phyloP scores from a whole-genome alignment of 352 stramenopile genomes.

The Pythium grandisporangium region DNA sequence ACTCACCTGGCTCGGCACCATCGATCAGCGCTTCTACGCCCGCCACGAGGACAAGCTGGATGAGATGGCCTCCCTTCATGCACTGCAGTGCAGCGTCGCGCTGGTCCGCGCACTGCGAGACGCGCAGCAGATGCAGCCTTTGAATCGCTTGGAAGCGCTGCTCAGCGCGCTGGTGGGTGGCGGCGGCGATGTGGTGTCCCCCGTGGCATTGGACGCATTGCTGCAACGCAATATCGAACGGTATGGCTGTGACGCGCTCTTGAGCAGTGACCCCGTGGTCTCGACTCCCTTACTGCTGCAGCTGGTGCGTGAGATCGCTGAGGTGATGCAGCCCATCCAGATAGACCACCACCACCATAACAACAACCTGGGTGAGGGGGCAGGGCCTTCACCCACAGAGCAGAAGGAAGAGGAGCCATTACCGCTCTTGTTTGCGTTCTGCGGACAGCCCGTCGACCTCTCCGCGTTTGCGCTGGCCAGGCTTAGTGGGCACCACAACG shows the following conservation, averaged over 20 bases:
- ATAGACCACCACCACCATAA: too few relatives aligned
- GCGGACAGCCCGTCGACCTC: background rate
- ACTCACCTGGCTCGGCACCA: background rate
- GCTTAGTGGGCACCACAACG: too few relatives aligned
- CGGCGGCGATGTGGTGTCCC: background rate
- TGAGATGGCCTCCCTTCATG: background rate
- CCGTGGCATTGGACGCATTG: background rate
- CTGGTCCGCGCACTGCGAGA: background rate
- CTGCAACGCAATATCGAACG: too few relatives aligned
- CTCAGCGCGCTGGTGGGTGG: background rate
- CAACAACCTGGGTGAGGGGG: too few relatives aligned
- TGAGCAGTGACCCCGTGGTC: too few relatives aligned
- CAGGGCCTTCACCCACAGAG: too few relatives aligned
- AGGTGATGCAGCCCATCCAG: background rate
- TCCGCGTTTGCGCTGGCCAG: background rate
- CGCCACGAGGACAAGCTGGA: too few relatives aligned
- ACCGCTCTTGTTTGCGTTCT: background rate
- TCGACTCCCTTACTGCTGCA: background rate
- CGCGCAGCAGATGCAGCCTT: background rate
- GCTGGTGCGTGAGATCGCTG: background rate
- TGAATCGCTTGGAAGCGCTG: background rate
- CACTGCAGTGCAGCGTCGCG: background rate
- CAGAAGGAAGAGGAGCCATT: too few relatives aligned
- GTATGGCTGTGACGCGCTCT: too few relatives aligned
- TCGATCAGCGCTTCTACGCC: too few relatives aligned